Conservation (phyloP, 495 filamentous ascomycete species). For the Talaromyces thailandensis region DNA sequence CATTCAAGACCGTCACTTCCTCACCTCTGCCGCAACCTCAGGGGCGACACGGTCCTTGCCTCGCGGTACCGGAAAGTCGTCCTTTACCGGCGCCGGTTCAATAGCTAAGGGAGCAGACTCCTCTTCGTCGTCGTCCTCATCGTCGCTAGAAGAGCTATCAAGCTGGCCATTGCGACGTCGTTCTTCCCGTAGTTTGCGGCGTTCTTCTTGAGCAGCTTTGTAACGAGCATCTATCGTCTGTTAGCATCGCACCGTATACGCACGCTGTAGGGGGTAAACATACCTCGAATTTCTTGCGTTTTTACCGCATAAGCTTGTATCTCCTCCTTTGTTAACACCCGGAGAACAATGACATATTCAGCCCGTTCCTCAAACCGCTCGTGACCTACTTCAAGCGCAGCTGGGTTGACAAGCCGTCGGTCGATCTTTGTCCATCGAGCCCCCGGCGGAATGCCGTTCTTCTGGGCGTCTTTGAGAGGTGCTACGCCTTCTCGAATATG, state of each 20-base stretch:
- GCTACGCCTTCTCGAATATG: conserved; percentile 82
- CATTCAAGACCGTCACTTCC: not conserved
- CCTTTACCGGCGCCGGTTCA: conserved; percentile 18
- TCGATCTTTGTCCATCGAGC: conserved; percentile 88
- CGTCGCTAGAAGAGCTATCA: conserved; percentile 31
- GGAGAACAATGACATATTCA: conserved; percentile 77
- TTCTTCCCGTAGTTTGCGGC: conserved; percentile 24
- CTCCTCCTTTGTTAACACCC: conserved; percentile 72
- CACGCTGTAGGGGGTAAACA: conserved; percentile 5
- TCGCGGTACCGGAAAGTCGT: conserved; percentile 6
- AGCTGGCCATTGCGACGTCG: conserved; percentile 22
- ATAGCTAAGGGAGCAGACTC: conserved; percentile 15
- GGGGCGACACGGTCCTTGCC: not conserved
- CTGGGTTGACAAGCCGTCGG: conserved; percentile 72
- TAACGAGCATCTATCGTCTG: conserved; percentile 23
- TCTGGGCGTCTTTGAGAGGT: conserved; percentile 69
- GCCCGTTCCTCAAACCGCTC: conserved; percentile 75
- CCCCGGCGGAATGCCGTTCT: conserved; percentile 64
- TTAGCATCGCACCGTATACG: conserved; percentile 8
- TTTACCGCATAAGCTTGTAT: conserved; percentile 70
- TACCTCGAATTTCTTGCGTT: conserved; percentile 72
- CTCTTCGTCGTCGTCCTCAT: conserved; percentile 23
- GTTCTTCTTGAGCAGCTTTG: conserved; percentile 26
- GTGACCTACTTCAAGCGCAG: conserved; percentile 63
- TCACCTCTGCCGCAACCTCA: not conserved